phyloP scores from a whole-genome alignment of 2,329 filamentous ascomycete genomes.

The Aspergillus fructus region DNA sequence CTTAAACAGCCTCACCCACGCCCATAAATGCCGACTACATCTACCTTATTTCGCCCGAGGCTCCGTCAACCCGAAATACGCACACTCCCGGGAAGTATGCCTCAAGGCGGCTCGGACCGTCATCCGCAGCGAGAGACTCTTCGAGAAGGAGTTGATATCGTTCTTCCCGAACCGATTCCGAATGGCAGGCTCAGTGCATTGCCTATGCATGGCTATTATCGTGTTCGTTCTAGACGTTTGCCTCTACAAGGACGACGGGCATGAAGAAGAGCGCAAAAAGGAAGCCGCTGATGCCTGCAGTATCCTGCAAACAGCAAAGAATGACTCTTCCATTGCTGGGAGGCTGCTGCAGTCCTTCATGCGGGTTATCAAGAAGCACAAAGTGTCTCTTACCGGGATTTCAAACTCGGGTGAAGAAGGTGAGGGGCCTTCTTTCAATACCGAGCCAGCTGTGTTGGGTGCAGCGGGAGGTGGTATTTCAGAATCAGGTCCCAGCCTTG shows the following conservation, averaged over 20 bases:
- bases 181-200: background rate
- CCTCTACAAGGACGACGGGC: background rate
- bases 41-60: constrained; percentile 34
- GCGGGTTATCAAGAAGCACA: background rate
- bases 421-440: background rate
- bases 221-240: background rate
- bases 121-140: too few relatives aligned
- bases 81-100: background rate
- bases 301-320: background rate
- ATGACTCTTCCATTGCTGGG: background rate
- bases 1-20: constrained; percentile 34
- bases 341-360: background rate
- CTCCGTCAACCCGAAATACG: background rate
- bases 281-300: background rate
- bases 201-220: background rate
- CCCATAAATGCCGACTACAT: constrained; percentile 39
- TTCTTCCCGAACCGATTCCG: too few relatives aligned
- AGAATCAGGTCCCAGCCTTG: background rate
- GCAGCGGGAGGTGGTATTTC: background rate
- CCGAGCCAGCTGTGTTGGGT: background rate
- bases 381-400: background rate
- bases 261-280: background rate
- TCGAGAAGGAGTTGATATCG: too few relatives aligned
- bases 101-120: too few relatives aligned
- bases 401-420: background rate